These are phyloP conservation scores for Tricholoma terreum DNA, from an alignment of 768 basidiomycete species.

Conservation along the genomic window DNA sequence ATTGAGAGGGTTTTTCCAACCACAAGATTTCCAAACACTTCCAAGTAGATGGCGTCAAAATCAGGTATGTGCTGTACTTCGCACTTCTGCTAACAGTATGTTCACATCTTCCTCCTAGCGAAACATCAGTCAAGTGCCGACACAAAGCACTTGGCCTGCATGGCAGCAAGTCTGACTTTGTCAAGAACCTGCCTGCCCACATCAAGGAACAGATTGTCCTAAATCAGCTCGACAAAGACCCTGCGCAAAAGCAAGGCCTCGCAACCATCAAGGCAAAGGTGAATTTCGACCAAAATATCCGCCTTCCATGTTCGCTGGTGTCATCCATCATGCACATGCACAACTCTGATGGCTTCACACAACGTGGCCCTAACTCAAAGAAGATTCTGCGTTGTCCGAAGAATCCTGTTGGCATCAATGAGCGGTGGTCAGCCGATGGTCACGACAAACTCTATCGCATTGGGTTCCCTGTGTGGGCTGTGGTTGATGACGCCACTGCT, in stretches of 20 bases:
- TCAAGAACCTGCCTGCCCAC: too few relatives aligned
- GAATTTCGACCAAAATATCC: constrained; percentile 12
- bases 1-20: too few relatives aligned
- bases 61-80: too few relatives aligned
- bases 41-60: too few relatives aligned
- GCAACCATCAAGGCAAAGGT: constrained; percentile 17
- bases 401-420: background rate
- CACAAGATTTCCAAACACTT: too few relatives aligned
- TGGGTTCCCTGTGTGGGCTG: constrained; percentile 35
- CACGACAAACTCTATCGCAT: constrained; percentile 39
- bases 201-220: constrained; percentile 11
- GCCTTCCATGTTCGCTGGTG: constrained; percentile 2
- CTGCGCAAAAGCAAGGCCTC: constrained; percentile 12
- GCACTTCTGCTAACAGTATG: too few relatives aligned
- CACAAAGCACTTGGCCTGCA: too few relatives aligned
- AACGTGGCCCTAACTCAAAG: constrained; percentile 1
- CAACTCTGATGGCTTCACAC: background rate
- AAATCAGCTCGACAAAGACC: constrained; percentile 20
- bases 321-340: constrained; percentile 6
- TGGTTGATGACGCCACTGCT: constrained; percentile 7
- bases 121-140: too few relatives aligned
- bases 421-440: constrained; percentile 9
- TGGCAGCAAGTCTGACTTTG: too few relatives aligned
- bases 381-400: background rate
- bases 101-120: too few relatives aligned